Percentiles rank a stretch among this genome's conserved stretches.
Conservation (phyloP, 768 basidiomycete species). For the Collybia sp. region DNA sequence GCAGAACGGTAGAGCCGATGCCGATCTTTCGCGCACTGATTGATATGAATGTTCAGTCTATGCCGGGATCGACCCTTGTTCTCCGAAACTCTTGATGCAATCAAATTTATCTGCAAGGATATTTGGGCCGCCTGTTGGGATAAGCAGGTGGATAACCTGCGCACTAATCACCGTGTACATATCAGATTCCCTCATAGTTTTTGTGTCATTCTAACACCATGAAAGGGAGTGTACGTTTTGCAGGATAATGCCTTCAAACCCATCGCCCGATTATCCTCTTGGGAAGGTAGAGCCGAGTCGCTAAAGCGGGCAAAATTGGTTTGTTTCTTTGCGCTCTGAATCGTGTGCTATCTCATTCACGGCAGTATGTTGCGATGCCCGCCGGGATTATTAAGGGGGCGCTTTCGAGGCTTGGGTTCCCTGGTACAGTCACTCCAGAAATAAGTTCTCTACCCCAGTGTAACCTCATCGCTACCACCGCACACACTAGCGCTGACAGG, state of each 20-base stretch:
- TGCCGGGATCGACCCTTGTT: slow-evolving; percentile 74
- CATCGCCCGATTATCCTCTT: slow-evolving; percentile 74
- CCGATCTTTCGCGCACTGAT: neutral
- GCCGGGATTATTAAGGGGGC: slow-evolving; percentile 84
- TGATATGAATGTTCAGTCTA: slow-evolving; percentile 40
- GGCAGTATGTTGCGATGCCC: slow-evolving; percentile 76
- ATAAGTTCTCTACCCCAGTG: slow-evolving; percentile 83
- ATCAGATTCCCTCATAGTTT: neutral
- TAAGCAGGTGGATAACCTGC: slow-evolving; percentile 92
- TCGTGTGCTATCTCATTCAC: neutral
- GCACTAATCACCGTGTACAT: slow-evolving; percentile 89
- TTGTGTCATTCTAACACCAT: neutral
- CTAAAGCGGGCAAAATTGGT: slow-evolving; percentile 70
- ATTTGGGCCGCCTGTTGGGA: slow-evolving; percentile 92
- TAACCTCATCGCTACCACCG: slow-evolving; percentile 21
- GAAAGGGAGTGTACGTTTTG: slow-evolving; percentile 86
- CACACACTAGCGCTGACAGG: slow-evolving; percentile 1
- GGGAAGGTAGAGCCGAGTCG: slow-evolving; percentile 73
- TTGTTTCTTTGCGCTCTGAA: slow-evolving; percentile 13
- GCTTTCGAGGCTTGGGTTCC: slow-evolving; percentile 71
- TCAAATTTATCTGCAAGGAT: slow-evolving; percentile 97
- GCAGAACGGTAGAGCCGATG: slow-evolving; percentile 61
- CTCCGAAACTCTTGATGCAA: slow-evolving; percentile 78
- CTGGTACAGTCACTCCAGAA: slow-evolving; percentile 74
- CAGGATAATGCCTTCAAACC: slow-evolving; percentile 92